phyloP scores from a whole-genome alignment of 805 yeast species.

The Yamadazyma ubonensis region DNA sequence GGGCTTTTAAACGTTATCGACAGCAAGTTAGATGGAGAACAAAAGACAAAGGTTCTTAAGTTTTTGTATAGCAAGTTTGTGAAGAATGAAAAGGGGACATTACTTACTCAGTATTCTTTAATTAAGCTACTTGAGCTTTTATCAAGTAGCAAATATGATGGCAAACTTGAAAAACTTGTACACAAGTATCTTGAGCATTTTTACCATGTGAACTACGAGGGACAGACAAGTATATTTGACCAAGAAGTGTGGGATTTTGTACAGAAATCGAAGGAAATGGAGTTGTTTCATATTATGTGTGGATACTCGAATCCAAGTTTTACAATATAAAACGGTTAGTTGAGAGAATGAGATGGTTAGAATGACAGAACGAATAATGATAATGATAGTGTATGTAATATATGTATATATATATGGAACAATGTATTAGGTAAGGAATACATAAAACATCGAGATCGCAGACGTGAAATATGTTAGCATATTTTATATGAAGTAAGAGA shows the following conservation, averaged over 20 bases:
- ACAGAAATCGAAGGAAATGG: constrained; percentile 3
- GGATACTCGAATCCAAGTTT: constrained; percentile 11
- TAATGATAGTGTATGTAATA: neutral
- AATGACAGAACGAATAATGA: neutral
- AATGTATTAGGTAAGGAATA: too few species aligned
- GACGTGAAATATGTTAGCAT: too few species aligned
- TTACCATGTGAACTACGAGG: neutral
- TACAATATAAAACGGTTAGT: constrained; percentile 5
- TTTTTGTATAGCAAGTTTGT: neutral
- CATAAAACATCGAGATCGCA: too few species aligned
- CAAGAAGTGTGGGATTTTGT: constrained; percentile 6
- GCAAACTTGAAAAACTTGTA: constrained; percentile 4
- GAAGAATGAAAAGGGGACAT: neutral
- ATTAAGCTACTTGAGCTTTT: constrained; percentile 4
- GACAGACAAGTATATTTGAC: neutral
- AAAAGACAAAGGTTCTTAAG: constrained; percentile 5
- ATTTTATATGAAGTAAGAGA: too few species aligned
- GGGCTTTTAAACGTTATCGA: too few species aligned
- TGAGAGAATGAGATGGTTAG: too few species aligned
- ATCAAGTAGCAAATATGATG: constrained; percentile 1
- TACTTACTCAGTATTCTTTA: neutral
- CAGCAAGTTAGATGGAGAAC: neutral
- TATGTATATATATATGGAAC: too few species aligned
- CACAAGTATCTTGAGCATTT: constrained; percentile 7
- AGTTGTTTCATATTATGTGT: constrained; percentile 9